A percentile compares a stretch with the other conserved stretches of the same genome.
Evolutionary conservation across 164 flowering plant species (phyloP).

Genomic region (Hamamelis virginiana): DNA sequence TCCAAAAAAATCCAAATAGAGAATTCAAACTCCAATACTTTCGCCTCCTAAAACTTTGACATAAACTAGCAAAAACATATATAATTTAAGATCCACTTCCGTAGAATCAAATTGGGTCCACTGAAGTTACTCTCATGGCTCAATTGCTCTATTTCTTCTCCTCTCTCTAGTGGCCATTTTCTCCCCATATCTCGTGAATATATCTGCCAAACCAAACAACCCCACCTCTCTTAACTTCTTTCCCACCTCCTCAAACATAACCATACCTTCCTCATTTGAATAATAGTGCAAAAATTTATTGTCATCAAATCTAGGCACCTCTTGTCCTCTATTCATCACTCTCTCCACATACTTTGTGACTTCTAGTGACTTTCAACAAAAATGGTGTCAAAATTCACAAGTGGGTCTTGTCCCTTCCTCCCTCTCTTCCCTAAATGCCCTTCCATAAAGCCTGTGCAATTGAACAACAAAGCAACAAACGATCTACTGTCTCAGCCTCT

Average conservation of each 20-base stretch:
- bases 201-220: constrained; percentile 78
- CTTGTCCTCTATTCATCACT: constrained; percentile 49
- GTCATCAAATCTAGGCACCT: constrained; percentile 89
- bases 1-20: no score
- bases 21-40: no score
- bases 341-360: constrained; percentile 87
- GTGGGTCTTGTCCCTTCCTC: constrained; percentile 70
- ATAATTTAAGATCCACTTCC: not conserved
- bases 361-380: constrained; percentile 77
- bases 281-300: constrained; percentile 72
- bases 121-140: constrained; percentile 9
- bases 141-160: constrained; percentile 49
- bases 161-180: constrained; percentile 84
- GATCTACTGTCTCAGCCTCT: no score
- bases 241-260: constrained; percentile 76
- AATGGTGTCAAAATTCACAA: constrained; percentile 77
- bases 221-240: constrained; percentile 80
- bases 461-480: no score
- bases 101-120: no score
- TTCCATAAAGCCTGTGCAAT: no score
- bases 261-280: constrained; percentile 81
- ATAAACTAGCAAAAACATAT: no score
- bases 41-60: no score
- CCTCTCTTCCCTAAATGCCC: constrained; percentile 94
- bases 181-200: constrained; percentile 75